phyloP scores from a whole-genome alignment of 805 yeast species.

The Ogataea angusta region DNA sequence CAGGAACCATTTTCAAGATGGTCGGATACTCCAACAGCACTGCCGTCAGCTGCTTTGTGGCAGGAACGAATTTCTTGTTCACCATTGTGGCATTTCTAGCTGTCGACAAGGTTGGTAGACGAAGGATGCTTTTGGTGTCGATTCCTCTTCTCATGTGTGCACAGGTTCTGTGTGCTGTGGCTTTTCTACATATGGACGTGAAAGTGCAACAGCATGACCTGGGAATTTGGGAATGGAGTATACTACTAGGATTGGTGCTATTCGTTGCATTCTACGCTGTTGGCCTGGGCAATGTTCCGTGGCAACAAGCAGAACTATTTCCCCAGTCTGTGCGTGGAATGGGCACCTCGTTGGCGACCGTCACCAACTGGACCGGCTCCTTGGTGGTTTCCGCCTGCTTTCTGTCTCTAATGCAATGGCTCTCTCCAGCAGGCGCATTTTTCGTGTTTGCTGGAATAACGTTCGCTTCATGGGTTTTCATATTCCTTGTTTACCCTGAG shows the following conservation, averaged over 20 bases:
- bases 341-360: conserved; percentile 39
- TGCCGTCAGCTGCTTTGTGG: conserved; percentile 51
- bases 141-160: conserved; percentile 45
- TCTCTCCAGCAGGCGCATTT: conserved; percentile 53
- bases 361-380: conserved; percentile 50
- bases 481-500: conserved; percentile 49
- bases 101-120: conserved; percentile 51
- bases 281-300: conserved; percentile 55
- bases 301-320: conserved; percentile 58
- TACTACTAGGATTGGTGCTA: conserved; percentile 44
- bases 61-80: conserved; percentile 54
- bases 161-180: conserved; percentile 49
- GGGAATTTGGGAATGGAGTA: conserved; percentile 43
- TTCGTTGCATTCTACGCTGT: conserved; percentile 52
- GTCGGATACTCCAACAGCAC: conserved; percentile 51
- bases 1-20: conserved; percentile 52
- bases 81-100: conserved; percentile 47
- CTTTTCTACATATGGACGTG: conserved; percentile 44
- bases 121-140: conserved; percentile 44
- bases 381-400: conserved; percentile 49
- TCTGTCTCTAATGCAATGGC: conserved; percentile 48
- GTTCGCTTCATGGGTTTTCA: conserved; percentile 40
- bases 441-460: conserved; percentile 44
- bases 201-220: conserved; percentile 26
- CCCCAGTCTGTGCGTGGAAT: conserved; percentile 53